Conservation (phyloP, 345 rosid species). For the Eutrema heterophyllum region DNA sequence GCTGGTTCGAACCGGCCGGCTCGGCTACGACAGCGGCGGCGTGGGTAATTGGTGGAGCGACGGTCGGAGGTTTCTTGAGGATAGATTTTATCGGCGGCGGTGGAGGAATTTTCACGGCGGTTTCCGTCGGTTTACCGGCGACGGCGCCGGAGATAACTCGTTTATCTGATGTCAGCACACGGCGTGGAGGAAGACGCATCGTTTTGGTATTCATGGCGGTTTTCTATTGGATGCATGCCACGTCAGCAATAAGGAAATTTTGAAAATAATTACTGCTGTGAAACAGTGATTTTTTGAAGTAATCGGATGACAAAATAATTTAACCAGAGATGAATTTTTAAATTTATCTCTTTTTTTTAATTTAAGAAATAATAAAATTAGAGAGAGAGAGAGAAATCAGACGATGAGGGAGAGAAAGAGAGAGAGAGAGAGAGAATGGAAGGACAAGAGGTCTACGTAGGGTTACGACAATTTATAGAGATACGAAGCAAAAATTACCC, state of each 20-base stretch:
- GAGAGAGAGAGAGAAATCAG: background rate
- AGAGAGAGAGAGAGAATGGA: background rate
- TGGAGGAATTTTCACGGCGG: constrained; percentile 18
- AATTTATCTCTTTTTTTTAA: constrained; percentile 1
- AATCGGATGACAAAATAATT: background rate
- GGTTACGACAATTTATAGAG: constrained; percentile 28
- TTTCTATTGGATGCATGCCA: constrained; percentile 54
- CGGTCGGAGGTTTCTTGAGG: constrained; percentile 29
- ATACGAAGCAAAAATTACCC: background rate
- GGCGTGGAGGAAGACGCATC: constrained; percentile 91
- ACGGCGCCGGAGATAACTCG: constrained; percentile 41
- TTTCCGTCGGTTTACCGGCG: background rate
- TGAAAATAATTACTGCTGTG: constrained; percentile 10
- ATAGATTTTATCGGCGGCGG: constrained; percentile 28
- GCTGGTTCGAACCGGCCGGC: constrained; percentile 39
- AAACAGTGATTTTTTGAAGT: constrained; percentile 16
- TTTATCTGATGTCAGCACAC: constrained; percentile 57
- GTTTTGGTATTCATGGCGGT: constrained; percentile 52
- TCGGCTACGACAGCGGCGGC: constrained; percentile 4
- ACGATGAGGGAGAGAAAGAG: background rate
- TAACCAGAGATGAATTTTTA: background rate
- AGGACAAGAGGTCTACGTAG: background rate
- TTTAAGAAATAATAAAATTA: background rate
- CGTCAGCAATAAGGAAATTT: constrained; percentile 36
- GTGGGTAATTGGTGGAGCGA: constrained; percentile 1